phyloP scores from a whole-genome alignment of 2,329 filamentous ascomycete genomes.

The Colletotrichum sp. region DNA sequence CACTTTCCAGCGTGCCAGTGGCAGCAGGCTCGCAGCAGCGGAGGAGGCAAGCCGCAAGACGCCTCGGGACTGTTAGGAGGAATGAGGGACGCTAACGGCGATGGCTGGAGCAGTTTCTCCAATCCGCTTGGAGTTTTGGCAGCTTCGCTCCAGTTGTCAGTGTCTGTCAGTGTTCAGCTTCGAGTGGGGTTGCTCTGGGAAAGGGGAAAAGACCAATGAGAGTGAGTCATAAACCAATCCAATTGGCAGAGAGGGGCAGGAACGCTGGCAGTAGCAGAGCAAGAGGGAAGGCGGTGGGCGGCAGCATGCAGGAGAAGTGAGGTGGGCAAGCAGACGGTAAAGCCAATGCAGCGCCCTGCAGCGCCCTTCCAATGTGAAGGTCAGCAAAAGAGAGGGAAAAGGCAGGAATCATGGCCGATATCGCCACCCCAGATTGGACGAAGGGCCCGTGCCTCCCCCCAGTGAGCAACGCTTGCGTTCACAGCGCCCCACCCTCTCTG shows the following conservation, averaged over 20 bases:
- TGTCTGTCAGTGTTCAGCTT: neutral
- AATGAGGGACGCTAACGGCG: neutral
- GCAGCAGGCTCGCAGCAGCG: neutral
- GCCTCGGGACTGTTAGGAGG: neutral
- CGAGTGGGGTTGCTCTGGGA: neutral
- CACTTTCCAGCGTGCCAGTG: neutral
- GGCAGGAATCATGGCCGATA: conserved; percentile 5
- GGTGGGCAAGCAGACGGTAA: neutral
- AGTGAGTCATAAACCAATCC: conserved; percentile 1
- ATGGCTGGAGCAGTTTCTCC: neutral
- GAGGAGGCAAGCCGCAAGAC: neutral
- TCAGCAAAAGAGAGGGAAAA: neutral
- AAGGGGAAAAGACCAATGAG: neutral
- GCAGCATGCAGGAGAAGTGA: neutral
- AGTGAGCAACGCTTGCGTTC: conserved; percentile 3
- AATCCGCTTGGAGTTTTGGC: neutral
- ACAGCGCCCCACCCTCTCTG: neutral
- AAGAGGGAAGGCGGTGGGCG: neutral
- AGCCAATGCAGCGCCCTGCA: neutral
- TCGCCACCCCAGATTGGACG: conserved; percentile 19
- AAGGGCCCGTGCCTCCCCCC: neutral
- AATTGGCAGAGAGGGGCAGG: neutral
- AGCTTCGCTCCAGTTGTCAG: neutral
- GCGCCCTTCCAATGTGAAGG: neutral
- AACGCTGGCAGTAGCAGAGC: neutral